Base-by-base conservation (phyloP, 495 filamentous ascomycete species). In the Aspergillus saccharolyticus region DNA sequence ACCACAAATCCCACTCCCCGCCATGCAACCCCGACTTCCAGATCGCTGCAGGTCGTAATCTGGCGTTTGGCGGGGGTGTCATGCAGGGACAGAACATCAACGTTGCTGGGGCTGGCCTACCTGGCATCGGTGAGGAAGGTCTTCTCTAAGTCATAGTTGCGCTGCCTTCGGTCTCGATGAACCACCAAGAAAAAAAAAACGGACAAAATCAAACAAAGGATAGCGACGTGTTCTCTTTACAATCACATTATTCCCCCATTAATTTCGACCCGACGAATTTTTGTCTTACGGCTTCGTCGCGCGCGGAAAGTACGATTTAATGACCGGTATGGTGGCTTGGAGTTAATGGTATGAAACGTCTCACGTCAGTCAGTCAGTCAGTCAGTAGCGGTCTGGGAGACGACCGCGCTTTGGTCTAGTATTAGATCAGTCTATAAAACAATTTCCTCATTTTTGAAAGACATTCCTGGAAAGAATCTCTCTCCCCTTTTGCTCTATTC, bases 1-100 rank as follows among this genome's bases (percentile, higher is more conserved):
- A 96, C 65, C 89, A 93, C 77, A 91, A 91, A 68, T 85, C 85
- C 56, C 89, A 93, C 64, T 90, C 88, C 14, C 87, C 86, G n/a
- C 82, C 83, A 56, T 93, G 89, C 66, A 77, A 77, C 59, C 73
- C 75, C 5, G 80, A 82, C 44, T 73, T 78, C 62, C 75, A 78
- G 54, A 67, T 78, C 63, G 70, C 62, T 45, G 67, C 64, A 56
- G 69, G 72, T 52, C 74, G 72, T 60, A 71, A 70, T 52, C 54
- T 78, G 43, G 69, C 69, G 42, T 67, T 73, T 49, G 76, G 74
- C 20, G 75, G 76, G 20, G 76, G 76, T 43, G 76, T 77, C 22
- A 79, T 79, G 76, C 75, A 79, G 61, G 76, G 75, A 44, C 74
- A 78, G 54, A 79, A 78, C 63, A 78, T 78, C 56, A 78, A 77